Percentiles rank a stretch among this genome's conserved stretches.
Conservation (phyloP, 2,329 filamentous ascomycete species). For the Emergomyces africanus region DNA sequence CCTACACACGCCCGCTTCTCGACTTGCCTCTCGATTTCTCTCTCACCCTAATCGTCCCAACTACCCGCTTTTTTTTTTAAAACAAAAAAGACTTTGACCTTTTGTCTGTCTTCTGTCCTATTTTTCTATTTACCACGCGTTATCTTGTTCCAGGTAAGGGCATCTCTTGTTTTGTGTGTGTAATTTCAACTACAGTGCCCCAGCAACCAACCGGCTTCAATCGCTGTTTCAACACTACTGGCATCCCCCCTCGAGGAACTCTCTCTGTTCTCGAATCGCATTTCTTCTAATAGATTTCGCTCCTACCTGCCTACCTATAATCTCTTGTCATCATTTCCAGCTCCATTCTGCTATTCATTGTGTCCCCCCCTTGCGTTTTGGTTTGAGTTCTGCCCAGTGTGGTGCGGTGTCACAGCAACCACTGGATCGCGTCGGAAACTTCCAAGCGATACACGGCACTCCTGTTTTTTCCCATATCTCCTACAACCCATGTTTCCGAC, state of each 20-base stretch:
- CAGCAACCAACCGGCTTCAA: not conserved
- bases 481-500: not conserved
- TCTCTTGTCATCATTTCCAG: not conserved
- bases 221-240: not conserved
- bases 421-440: not conserved
- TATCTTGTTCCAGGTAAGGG: not conserved
- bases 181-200: not conserved
- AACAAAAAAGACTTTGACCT: too few relatives aligned
- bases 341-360: not conserved
- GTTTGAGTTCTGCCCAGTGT: not conserved
- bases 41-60: not conserved
- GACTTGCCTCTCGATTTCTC: not conserved
- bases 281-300: not conserved
- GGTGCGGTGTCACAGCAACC: not conserved
- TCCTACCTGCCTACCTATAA: not conserved
- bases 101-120: not conserved
- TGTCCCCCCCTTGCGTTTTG: not conserved
- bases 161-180: conserved; percentile 1
- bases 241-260: not conserved
- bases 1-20: not conserved
- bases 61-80: not conserved
- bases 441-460: not conserved
- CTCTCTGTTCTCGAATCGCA: not conserved
- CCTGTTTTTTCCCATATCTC: not conserved
- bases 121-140: not conserved